Evolutionary conservation across 1,139 yeast genomes (phyloP).

Genomic region (Keqinozyma sinolaborantium): DNA sequence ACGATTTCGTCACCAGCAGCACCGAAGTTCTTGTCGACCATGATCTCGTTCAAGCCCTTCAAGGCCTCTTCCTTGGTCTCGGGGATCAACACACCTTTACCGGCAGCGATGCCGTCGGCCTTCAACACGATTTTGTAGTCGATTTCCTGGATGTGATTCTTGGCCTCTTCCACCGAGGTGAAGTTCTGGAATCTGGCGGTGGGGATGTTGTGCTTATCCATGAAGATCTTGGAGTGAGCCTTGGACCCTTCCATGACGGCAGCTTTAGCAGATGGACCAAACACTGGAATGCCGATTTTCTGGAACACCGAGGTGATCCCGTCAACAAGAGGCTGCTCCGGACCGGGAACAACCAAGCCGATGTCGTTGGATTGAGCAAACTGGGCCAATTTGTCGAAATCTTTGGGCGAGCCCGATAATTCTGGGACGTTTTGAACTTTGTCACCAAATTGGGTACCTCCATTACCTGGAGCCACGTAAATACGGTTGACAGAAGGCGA

Average conservation of each 20-base stretch:
- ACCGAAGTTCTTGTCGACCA: slow-evolving; percentile 90
- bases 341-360: slow-evolving; percentile 89
- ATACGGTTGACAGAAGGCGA: slow-evolving; percentile 69
- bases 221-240: slow-evolving; percentile 89
- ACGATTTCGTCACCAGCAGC: slow-evolving; percentile 95
- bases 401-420: slow-evolving; percentile 57
- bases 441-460: slow-evolving; percentile 67
- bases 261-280: slow-evolving; percentile 90
- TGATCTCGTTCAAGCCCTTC: slow-evolving; percentile 79
- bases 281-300: slow-evolving; percentile 86
- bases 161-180: slow-evolving; percentile 71
- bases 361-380: slow-evolving; percentile 72
- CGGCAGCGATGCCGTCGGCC: slow-evolving; percentile 98
- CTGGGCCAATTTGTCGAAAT: slow-evolving; percentile 53
- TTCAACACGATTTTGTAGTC: slow-evolving; percentile 85
- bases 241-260: slow-evolving; percentile 97
- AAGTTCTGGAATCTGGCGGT: slow-evolving; percentile 89
- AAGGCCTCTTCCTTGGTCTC: slow-evolving; percentile 79
- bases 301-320: slow-evolving; percentile 75
- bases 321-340: slow-evolving; percentile 98
- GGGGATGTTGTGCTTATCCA: slow-evolving; percentile 89
- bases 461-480: slow-evolving; percentile 96
- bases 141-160: slow-evolving; percentile 58
- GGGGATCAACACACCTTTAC: slow-evolving; percentile 97
- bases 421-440: slow-evolving; percentile 73